phyloP scores from a whole-genome alignment of 805 yeast species.

The Blastobotrys mokoenaii region DNA sequence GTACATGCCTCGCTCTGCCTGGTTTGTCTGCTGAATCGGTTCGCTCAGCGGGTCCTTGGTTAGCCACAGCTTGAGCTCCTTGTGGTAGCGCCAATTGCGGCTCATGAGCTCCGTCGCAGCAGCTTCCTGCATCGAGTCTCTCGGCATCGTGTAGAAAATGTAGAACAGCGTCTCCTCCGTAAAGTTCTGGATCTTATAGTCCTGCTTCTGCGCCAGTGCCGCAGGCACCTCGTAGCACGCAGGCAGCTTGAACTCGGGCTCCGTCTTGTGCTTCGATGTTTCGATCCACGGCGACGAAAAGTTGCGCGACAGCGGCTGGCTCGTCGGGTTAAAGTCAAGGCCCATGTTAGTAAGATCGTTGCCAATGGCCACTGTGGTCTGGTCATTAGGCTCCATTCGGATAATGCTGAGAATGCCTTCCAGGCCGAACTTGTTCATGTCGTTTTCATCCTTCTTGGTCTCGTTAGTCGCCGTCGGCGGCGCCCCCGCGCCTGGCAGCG shows the following conservation, averaged over 20 bases:
- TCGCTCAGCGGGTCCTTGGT: constrained; percentile 89
- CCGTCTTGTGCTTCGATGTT: constrained; percentile 81
- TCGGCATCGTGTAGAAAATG: constrained; percentile 87
- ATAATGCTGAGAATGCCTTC: constrained; percentile 53
- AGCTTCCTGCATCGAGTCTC: constrained; percentile 86
- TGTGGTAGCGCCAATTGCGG: constrained; percentile 96
- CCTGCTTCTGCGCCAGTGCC: constrained; percentile 36
- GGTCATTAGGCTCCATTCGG: constrained; percentile 54
- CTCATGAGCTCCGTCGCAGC: constrained; percentile 86
- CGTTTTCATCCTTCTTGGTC: constrained; percentile 19
- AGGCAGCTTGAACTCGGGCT: constrained; percentile 71
- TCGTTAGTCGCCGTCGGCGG: constrained; percentile 1
- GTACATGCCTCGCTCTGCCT: constrained; percentile 87
- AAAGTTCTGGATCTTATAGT: constrained; percentile 36
- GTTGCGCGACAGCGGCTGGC: constrained; percentile 44
- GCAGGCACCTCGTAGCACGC: constrained; percentile 38
- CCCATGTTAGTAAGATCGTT: constrained; percentile 65
- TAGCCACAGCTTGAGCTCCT: constrained; percentile 91
- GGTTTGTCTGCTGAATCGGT: constrained; percentile 72
- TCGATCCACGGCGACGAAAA: constrained; percentile 95
- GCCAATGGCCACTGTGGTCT: constrained; percentile 62
- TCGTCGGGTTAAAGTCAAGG: constrained; percentile 41
- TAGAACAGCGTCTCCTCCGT: constrained; percentile 90
- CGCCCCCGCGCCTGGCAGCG: constrained; percentile 13
- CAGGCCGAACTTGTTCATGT: constrained; percentile 59